Base-by-base conservation (phyloP, 306 rosid species). In the Cicer judaicum region DNA sequence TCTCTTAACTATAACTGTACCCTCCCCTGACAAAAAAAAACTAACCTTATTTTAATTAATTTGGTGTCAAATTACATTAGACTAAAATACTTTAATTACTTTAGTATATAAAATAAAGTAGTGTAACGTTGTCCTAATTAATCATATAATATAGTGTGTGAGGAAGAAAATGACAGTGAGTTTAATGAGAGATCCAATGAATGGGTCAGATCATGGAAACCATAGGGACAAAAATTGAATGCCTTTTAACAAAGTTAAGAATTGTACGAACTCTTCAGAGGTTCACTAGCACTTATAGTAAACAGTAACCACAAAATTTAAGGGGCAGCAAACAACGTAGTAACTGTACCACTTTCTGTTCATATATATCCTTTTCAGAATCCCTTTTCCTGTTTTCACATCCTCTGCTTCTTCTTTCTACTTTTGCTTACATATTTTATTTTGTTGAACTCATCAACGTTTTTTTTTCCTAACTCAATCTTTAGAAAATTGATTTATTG, bases 261-360 rank as follows among this genome's bases (percentile, higher is more conserved):
- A 9, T 64, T 53, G 73, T 65, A 64, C 71, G 53, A 64, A 6
- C 19, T 24, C 39, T 10, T 57, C 68, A 62, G 68, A 62, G 68
- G 48, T 63, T 73, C 47, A 61, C 70, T 74, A 56, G 61, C 78
- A 61, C 78, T 73, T 73, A 38, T 36, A 44, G 2, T 48, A 62
- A 76, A 60, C 71, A 65, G 55, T 64, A 24, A 75, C 79, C 21
- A 56, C 40, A 57, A 43, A 57, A 59, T 73, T 73, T 34, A 61
- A 61, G 61, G 61, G 70, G 38, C 39, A 62, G 49, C 7, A 40
- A 74, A 74, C 71, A 74, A 61, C 62, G 56, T 48, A 47, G 63
- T 62, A 48, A 47, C 62, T 62, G 40, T 41, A 36, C 64, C 41
- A 36, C 40, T 74, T 48, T 74, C 78, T 63, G 63, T 74, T 74